Conservation (phyloP, 2,329 filamentous ascomycete species). For the Stagonosporopsis rhizophila region DNA sequence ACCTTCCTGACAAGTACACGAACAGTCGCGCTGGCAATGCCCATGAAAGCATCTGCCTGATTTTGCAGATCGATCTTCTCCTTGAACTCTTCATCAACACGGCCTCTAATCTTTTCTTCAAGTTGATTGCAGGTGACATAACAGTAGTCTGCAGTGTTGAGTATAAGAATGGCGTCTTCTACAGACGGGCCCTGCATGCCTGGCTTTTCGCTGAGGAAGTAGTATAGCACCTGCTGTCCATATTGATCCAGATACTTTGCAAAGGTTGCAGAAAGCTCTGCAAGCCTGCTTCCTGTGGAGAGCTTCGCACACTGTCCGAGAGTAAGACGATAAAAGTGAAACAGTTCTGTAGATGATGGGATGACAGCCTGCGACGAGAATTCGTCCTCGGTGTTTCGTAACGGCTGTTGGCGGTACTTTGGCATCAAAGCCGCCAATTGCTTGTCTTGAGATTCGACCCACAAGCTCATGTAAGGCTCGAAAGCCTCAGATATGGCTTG, state of each 20-base stretch:
- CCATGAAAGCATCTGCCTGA: conserved; percentile 94
- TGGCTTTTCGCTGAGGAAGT: conserved; percentile 69
- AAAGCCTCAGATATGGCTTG: conserved; percentile 96
- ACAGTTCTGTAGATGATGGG: conserved; percentile 91
- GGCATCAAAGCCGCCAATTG: conserved; percentile 84
- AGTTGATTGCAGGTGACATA: conserved; percentile 91
- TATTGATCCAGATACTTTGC: conserved; percentile 96
- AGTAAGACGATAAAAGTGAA: conserved; percentile 94
- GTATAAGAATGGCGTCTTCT: conserved; percentile 81
- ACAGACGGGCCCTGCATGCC: conserved; percentile 65
- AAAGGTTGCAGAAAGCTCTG: conserved; percentile 84
- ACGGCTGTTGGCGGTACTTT: conserved; percentile 82
- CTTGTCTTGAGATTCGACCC: conserved; percentile 96
- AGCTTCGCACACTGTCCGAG: conserved; percentile 95
- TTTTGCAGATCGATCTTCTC: conserved; percentile 83
- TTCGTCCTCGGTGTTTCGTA: conserved; percentile 85
- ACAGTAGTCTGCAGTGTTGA: conserved; percentile 98
- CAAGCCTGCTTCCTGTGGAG: conserved; percentile 84
- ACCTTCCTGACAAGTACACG: conserved; percentile 83
- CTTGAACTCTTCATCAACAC: conserved; percentile 81
- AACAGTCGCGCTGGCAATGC: conserved; percentile 88
- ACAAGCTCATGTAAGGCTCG: conserved; percentile 93
- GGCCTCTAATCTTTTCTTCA: conserved; percentile 91
- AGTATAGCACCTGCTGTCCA: conserved; percentile 86
- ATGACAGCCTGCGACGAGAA: conserved; percentile 91